Evolutionary conservation across 352 stramenopile genomes (phyloP), one percentile per base, ranked within the genome.

Genomic region (Salisapilia sapeloensis): DNA sequence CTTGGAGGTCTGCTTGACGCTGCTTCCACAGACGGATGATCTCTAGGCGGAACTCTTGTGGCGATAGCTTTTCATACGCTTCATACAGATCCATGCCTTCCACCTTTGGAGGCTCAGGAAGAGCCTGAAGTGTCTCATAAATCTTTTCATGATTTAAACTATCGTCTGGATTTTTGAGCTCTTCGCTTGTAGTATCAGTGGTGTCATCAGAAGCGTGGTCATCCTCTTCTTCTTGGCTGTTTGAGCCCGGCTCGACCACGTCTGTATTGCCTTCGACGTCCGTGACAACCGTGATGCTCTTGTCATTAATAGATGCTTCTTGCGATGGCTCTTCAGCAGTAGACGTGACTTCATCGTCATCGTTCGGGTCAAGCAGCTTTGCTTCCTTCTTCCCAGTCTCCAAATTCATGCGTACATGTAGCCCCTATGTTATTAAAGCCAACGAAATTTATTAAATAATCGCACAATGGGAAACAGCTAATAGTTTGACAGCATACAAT

Each of bases 121-220:
- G 48, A n/a, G 60, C 60, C 32, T 82, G 52, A 5, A 90, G 44
- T 31, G 77, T 59, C 28, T 90, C 72, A 33, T 77, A 85, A 20
- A 90, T 84, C 41, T 85, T 86, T n/a, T 90, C 74, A 24, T 82
- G 62, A 42, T 86, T 86, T 62, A 69, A 82, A n/a, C n/a, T n/a
- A n/a, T n/a, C n/a, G 33, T 79, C 58, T 2, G 64, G 66, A 21
- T 85, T 64, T 15, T 44, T 30, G n/a, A n/a, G 42, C 26, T n/a
- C 40, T 35, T 59, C 48, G 18, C 72, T 57, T 6, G 50, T 21
- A 10, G 26, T 42, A 14, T 41, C 31, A 13, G 10, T 35, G 5
- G 24, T 25, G 4, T 22, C 24, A 6, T 21, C 20, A 0, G 41
- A 41, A 2, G 4, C 20, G 4, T 36, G 18, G 4, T 37, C 33